Conservation (phyloP, 2,329 filamentous ascomycete species). For the Acephala macrosclerotiorum region DNA sequence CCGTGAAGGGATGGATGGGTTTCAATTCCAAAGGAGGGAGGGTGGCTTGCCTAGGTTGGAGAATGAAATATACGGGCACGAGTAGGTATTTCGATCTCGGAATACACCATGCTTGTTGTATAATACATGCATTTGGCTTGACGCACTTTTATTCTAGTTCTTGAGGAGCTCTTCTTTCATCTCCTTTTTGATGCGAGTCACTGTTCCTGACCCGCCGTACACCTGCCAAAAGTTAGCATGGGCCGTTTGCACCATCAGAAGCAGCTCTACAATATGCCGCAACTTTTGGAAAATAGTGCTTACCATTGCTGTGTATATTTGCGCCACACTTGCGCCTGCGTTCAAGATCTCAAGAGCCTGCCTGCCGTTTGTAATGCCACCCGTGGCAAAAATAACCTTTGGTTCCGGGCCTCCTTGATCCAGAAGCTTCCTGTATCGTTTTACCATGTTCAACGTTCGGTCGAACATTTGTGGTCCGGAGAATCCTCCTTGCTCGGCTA, state of each 20-base stretch:
- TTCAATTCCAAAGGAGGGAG: too few relatives aligned
- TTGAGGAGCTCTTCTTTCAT: slow-evolving; percentile 58
- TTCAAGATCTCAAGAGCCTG: slow-evolving; percentile 85
- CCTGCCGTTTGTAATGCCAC: slow-evolving; percentile 87
- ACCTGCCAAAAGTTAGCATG: slow-evolving; percentile 40
- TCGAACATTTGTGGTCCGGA: slow-evolving; percentile 91
- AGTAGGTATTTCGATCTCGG: too few relatives aligned
- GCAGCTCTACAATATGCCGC: not conserved
- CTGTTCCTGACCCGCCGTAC: slow-evolving; percentile 69
- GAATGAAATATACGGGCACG: too few relatives aligned
- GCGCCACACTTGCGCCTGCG: slow-evolving; percentile 88
- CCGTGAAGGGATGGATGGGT: too few relatives aligned
- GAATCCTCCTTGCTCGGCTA: slow-evolving; percentile 85
- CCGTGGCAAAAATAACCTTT: slow-evolving; percentile 92
- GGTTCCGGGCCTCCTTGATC: slow-evolving; percentile 51
- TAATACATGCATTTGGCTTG: not conserved
- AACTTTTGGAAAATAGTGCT: not conserved
- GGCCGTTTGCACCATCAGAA: not conserved
- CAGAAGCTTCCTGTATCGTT: slow-evolving; percentile 76
- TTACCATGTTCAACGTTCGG: slow-evolving; percentile 79
- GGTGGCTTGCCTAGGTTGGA: too few relatives aligned
- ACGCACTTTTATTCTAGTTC: slow-evolving; percentile 39
- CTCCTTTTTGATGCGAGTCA: slow-evolving; percentile 71
- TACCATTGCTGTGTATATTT: slow-evolving; percentile 82
- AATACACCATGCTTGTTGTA: too few relatives aligned